phyloP scores from a whole-genome alignment of 2,329 filamentous ascomycete genomes.

The Claviceps sp. region DNA sequence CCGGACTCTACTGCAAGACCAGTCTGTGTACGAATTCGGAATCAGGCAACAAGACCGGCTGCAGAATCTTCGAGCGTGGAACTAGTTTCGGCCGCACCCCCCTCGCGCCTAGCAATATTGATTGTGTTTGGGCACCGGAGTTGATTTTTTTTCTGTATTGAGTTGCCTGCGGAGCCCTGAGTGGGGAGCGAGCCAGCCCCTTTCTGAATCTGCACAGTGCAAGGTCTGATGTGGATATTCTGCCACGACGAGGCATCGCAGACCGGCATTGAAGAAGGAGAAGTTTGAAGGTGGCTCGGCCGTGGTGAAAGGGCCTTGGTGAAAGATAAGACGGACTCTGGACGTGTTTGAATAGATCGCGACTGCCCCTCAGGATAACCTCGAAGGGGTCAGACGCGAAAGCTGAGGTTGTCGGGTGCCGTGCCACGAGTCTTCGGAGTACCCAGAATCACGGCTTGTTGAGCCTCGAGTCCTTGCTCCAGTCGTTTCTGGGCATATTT shows the following conservation, averaged over 20 bases:
- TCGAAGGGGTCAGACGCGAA: not conserved
- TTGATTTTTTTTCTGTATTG: no score
- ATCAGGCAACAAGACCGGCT: not conserved
- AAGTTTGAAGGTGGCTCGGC: not conserved
- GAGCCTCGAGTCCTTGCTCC: not conserved
- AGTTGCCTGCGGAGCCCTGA: no score
- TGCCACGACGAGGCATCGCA: not conserved
- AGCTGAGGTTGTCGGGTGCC: no score
- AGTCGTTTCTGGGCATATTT: not conserved
- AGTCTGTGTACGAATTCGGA: not conserved
- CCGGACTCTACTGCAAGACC: conserved; percentile 1
- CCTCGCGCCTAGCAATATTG: no score
- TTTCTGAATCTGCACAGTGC: no score
- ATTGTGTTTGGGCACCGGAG: no score
- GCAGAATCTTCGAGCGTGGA: not conserved
- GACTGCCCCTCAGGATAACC: not conserved
- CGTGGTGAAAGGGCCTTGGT: not conserved
- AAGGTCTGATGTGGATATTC: not conserved
- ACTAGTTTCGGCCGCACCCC: no score
- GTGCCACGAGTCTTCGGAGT: no score
- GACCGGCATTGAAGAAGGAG: not conserved
- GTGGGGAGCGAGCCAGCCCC: no score
- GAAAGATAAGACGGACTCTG: not conserved
- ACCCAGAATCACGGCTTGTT: no score
- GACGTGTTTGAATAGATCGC: not conserved